phyloP scores from a whole-genome alignment of 2,329 filamentous ascomycete genomes.

The Epichloe festucae region DNA sequence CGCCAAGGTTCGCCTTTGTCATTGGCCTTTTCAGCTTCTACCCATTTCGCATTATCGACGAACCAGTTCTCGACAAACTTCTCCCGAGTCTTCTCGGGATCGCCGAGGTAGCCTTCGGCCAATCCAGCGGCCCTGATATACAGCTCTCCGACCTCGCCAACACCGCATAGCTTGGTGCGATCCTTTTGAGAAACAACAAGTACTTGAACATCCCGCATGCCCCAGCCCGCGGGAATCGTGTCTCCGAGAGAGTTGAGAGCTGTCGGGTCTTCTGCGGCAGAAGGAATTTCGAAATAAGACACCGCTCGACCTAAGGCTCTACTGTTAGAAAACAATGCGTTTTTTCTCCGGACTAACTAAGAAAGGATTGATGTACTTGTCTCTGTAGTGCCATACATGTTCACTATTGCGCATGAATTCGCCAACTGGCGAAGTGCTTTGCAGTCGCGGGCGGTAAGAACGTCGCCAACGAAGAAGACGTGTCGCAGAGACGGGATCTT shows the following conservation, averaged over 20 bases:
- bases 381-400: conserved; percentile 85
- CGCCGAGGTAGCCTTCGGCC: conserved; percentile 65
- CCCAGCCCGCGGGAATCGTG: conserved; percentile 68
- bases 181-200: conserved; percentile 66
- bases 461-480: conserved; percentile 85
- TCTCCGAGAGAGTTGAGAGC: conserved; percentile 35
- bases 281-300: conserved; percentile 69
- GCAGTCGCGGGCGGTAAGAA: conserved; percentile 51
- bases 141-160: conserved; percentile 77
- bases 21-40: conserved; percentile 5
- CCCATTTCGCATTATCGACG: conserved; percentile 29
- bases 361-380: conserved; percentile 29
- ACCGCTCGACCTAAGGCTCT: conserved; percentile 46
- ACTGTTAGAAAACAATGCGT: too few species aligned
- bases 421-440: conserved; percentile 65
- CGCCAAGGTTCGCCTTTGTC: conserved; percentile 58
- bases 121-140: conserved; percentile 72
- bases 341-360: neutral
- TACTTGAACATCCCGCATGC: conserved; percentile 82
- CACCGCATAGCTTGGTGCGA: conserved; percentile 54
- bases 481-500: conserved; percentile 64
- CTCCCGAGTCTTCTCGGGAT: conserved; percentile 44
- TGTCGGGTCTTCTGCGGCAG: conserved; percentile 44
- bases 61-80: conserved; percentile 88
- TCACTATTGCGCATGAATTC: conserved; percentile 66